Evolutionary conservation across 768 basidiomycete genomes (phyloP).

Genomic region (Macrolepiota dolichaula): DNA sequence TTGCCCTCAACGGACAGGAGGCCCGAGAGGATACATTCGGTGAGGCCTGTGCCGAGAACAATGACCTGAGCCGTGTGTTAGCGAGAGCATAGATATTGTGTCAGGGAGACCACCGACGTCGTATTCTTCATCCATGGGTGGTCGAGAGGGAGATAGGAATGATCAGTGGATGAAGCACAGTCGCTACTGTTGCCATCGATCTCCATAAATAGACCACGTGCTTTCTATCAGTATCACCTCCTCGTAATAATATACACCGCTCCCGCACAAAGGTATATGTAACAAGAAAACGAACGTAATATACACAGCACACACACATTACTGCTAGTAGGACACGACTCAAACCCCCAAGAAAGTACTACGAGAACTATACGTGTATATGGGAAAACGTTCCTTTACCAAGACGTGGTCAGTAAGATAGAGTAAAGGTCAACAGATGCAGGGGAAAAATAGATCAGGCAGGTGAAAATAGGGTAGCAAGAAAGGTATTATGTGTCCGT

Average conservation of each 20-base stretch:
- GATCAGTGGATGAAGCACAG: slow-evolving; percentile 23
- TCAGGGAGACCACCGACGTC: slow-evolving; percentile 53
- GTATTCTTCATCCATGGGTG: slow-evolving; percentile 97
- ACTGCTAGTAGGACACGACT: background rate
- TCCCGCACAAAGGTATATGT: background rate
- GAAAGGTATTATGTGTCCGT: slow-evolving; percentile 2
- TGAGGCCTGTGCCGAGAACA: slow-evolving; percentile 94
- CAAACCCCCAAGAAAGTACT: slow-evolving; percentile 11
- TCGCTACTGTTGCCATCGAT: slow-evolving; percentile 14
- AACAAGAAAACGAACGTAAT: slow-evolving; percentile 9
- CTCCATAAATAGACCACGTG: slow-evolving; percentile 12
- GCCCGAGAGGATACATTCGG: slow-evolving; percentile 98
- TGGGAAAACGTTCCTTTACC: slow-evolving; percentile 4
- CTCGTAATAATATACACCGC: background rate
- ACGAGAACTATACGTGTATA: slow-evolving; percentile 10
- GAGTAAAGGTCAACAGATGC: background rate
- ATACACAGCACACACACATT: slow-evolving; percentile 1
- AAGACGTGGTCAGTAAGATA: background rate
- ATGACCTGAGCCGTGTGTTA: slow-evolving; percentile 53
- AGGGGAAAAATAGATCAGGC: background rate
- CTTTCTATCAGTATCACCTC: slow-evolving; percentile 5
- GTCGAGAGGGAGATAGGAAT: slow-evolving; percentile 12
- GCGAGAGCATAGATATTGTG: slow-evolving; percentile 16
- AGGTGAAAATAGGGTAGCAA: background rate
- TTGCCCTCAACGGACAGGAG: slow-evolving; percentile 98